phyloP scores from a whole-genome alignment of 1,139 yeast species.

The Kodamaea sp. region DNA sequence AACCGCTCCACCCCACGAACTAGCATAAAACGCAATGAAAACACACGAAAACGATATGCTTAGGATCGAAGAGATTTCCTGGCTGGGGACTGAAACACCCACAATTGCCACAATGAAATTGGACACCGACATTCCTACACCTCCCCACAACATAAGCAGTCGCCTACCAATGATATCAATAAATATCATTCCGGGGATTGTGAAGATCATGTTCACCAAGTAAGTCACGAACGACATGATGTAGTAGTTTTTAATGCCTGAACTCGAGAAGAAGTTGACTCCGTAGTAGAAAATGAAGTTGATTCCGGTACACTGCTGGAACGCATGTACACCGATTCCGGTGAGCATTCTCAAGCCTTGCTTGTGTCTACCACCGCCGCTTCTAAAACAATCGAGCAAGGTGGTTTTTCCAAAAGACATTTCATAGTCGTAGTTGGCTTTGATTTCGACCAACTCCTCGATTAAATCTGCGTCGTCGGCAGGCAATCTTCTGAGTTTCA shows the following conservation, averaged over 20 bases:
- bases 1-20: conserved; percentile 79
- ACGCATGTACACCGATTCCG: conserved; percentile 67
- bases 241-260: conserved; percentile 62
- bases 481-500: conserved; percentile 44
- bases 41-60: conserved; percentile 62
- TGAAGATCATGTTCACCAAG: conserved; percentile 67
- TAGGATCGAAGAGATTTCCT: conserved; percentile 31
- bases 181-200: conserved; percentile 69
- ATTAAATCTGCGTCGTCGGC: conserved; percentile 61
- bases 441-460: conserved; percentile 76
- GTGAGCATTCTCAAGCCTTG: conserved; percentile 66
- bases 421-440: conserved; percentile 77
- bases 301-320: conserved; percentile 78
- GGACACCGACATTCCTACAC: conserved; percentile 61
- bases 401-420: conserved; percentile 59
- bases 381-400: conserved; percentile 61
- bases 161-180: conserved; percentile 73
- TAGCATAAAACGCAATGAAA: conserved; percentile 71
- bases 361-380: conserved; percentile 65
- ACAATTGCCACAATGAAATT: conserved; percentile 67
- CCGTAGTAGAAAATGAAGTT: conserved; percentile 81
- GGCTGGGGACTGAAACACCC: conserved; percentile 54
- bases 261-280: conserved; percentile 64
- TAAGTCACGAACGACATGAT: conserved; percentile 70
- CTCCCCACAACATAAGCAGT: conserved; percentile 60